A percentile compares a stretch with the other conserved stretches of the same genome.
Evolutionary conservation across 257 asterid species (phyloP).

Genomic region (Jaltomata sinuosa): DNA sequence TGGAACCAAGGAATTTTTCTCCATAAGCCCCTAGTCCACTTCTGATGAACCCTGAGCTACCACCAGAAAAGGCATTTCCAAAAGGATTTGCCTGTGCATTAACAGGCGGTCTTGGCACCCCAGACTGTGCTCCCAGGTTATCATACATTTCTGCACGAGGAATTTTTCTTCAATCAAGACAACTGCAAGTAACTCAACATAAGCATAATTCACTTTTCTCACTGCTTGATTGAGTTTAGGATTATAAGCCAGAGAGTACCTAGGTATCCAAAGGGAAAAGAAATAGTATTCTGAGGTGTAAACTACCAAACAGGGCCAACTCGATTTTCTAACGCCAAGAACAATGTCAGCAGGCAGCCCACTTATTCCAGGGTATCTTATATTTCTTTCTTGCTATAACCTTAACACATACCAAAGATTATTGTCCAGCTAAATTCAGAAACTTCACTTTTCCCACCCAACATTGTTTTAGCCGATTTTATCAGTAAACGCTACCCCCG

Average conservation of each 20-base stretch:
- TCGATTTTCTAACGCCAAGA: background rate
- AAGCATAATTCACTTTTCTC: background rate
- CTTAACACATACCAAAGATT: background rate
- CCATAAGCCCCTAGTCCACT: slow-evolving; percentile 11
- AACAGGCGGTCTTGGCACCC: slow-evolving; percentile 3
- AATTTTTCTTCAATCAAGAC: background rate
- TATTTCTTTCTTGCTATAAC: background rate
- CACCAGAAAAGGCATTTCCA: slow-evolving; percentile 8
- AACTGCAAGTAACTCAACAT: background rate
- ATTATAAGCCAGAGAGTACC: background rate
- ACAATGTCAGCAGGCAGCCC: background rate
- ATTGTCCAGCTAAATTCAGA: background rate
- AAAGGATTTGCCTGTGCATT: background rate
- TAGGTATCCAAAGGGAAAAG: background rate
- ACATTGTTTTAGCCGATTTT: background rate
- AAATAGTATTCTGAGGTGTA: background rate
- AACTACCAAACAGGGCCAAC: background rate
- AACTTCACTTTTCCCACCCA: background rate
- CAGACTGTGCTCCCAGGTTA: slow-evolving; percentile 1
- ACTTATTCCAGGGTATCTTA: background rate
- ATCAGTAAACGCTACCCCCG: background rate
- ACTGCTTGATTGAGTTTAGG: background rate
- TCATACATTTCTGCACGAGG: slow-evolving; percentile 5
- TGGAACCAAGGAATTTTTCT: slow-evolving; percentile 10
- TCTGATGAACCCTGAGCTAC: slow-evolving; percentile 6